Conservation (phyloP, 1,284 basidiomycete genomes). For the Xerocomus amazonicus region DNA sequence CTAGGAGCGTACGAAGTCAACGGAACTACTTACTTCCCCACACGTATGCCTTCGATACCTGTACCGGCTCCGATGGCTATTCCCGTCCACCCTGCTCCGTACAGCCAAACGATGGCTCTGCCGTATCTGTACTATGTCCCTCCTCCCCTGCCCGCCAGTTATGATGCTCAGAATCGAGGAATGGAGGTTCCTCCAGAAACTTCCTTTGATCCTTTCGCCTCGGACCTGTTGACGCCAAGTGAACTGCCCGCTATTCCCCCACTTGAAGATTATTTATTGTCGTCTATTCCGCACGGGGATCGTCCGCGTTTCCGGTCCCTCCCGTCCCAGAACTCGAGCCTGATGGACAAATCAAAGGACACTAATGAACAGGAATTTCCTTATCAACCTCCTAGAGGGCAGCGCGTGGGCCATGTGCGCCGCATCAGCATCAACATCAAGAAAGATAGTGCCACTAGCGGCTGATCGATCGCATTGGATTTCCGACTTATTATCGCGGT, state of each 20-base stretch:
- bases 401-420: constrained; percentile 31
- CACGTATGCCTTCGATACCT: constrained; percentile 1
- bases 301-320: not conserved
- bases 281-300: constrained; percentile 1
- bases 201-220: constrained; percentile 24
- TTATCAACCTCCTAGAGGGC: constrained; percentile 27
- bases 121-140: constrained; percentile 13
- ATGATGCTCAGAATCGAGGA: constrained; percentile 3
- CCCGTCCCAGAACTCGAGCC: not conserved
- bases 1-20: constrained; percentile 27
- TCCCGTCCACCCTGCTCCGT: constrained; percentile 10
- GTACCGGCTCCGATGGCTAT: constrained; percentile 2
- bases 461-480: constrained; percentile 7
- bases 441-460: constrained; percentile 12
- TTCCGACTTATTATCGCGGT: not conserved
- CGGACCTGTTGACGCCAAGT: constrained; percentile 11
- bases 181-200: not conserved
- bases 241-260: constrained; percentile 22
- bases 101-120: constrained; percentile 4
- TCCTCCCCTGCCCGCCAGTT: not conserved
- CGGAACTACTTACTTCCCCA: constrained; percentile 36
- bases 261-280: constrained; percentile 9
- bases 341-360: not conserved
- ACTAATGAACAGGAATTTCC: constrained; percentile 23
- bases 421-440: constrained; percentile 36